Evolutionary conservation across 345 rosid genomes (phyloP).

Genomic region (Arabis alpina): DNA sequence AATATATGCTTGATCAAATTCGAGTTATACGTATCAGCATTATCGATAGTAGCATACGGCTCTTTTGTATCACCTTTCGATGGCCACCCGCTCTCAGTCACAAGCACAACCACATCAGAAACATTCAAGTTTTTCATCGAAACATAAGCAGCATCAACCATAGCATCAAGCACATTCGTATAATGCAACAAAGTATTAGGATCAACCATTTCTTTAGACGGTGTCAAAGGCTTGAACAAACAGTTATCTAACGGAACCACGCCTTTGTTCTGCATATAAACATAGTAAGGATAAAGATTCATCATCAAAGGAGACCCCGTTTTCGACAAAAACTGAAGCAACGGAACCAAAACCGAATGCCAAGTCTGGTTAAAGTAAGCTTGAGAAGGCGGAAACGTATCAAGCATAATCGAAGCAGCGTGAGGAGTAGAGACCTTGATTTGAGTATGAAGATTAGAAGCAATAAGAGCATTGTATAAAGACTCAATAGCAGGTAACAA

Average conservation of each 20-base stretch:
- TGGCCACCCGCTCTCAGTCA: slow-evolving; percentile 94
- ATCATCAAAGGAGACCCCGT: slow-evolving; percentile 91
- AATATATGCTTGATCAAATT: slow-evolving; percentile 91
- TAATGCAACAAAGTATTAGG: slow-evolving; percentile 94
- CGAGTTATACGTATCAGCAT: slow-evolving; percentile 88
- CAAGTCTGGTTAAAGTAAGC: slow-evolving; percentile 90
- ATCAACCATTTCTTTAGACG: slow-evolving; percentile 95
- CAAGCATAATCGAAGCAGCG: slow-evolving; percentile 78
- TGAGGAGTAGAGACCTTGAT: slow-evolving; percentile 95
- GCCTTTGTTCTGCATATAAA: slow-evolving; percentile 93
- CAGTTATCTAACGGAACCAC: slow-evolving; percentile 92
- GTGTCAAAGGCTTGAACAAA: slow-evolving; percentile 87
- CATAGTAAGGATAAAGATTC: slow-evolving; percentile 97
- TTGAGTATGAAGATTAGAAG: slow-evolving; percentile 83
- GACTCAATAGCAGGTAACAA: slow-evolving; percentile 84
- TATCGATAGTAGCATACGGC: slow-evolving; percentile 83
- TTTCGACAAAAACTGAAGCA: slow-evolving; percentile 81
- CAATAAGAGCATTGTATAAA: slow-evolving; percentile 82
- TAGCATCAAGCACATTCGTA: slow-evolving; percentile 91
- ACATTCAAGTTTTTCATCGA: slow-evolving; percentile 91
- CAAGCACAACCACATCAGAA: slow-evolving; percentile 77
- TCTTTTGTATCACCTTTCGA: slow-evolving; percentile 78
- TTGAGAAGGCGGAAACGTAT: slow-evolving; percentile 93
- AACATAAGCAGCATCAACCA: slow-evolving; percentile 91
- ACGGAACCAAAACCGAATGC: slow-evolving; percentile 64